Evolutionary conservation across 257 asterid species (phyloP).

Genomic region (Marsdenia floribunda): DNA sequence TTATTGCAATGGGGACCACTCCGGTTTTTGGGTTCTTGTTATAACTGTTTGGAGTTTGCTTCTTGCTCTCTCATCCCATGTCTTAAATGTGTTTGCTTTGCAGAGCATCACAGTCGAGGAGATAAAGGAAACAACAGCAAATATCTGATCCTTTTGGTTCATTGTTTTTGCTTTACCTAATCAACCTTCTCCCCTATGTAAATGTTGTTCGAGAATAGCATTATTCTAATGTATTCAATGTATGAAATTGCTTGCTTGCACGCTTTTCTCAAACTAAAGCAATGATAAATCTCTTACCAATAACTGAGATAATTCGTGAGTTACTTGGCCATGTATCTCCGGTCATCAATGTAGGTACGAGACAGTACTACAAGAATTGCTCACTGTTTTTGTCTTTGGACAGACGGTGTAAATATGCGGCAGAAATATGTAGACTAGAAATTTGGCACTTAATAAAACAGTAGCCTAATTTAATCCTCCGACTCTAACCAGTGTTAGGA

Average conservation of each 20-base stretch:
- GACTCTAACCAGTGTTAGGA: no score
- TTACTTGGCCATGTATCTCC: not conserved
- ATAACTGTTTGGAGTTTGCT: not conserved
- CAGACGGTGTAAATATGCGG: not conserved
- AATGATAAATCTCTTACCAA: not conserved
- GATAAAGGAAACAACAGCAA: constrained; percentile 77
- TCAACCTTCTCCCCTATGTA: constrained; percentile 14
- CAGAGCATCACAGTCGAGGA: constrained; percentile 71
- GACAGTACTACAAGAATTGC: not conserved
- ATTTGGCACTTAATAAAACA: no score
- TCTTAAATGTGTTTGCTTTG: constrained; percentile 17
- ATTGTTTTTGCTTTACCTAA: not conserved
- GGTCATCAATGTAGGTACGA: not conserved
- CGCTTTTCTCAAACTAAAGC: not conserved
- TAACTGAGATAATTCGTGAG: not conserved
- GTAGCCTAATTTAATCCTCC: no score
- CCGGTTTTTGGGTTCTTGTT: not conserved
- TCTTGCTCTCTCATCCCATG: not conserved
- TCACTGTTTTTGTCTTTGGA: not conserved
- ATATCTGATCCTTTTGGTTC: constrained; percentile 39
- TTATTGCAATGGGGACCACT: not conserved
- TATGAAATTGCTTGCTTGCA: not conserved
- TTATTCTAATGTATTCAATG: not conserved
- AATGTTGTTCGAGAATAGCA: constrained; percentile 4
- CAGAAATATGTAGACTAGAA: not conserved